Base-by-base conservation (phyloP, 495 filamentous ascomycete species). In the Staphylotrichum tortipilum region DNA sequence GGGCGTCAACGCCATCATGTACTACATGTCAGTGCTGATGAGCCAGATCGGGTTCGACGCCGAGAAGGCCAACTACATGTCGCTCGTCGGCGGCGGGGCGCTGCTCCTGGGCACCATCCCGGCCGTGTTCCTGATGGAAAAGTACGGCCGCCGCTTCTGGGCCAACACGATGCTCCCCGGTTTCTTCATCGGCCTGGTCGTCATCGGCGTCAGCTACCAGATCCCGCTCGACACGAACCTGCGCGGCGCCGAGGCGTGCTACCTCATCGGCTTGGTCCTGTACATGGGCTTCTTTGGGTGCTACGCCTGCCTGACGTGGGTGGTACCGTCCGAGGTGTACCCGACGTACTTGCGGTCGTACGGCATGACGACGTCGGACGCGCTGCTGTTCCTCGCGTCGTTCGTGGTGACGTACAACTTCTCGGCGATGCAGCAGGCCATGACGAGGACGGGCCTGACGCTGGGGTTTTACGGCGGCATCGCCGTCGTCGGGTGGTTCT, bases 21-120 rank as follows among this genome's bases (percentile, higher is more conserved):
- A 46, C 31, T 46, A 46, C 43, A 46, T 46, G 43, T 46, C 43
- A 21, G 43, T 46, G 29, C 43, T 46, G 19, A 46, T 46, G 43
- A 34, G 26, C 12, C 43, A 46, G 43, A 35, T 46, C 31, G 43
- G 43, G 7, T 46, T 46, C 43, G 43, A 46, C 43, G 21, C 34
- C 19, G 43, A 46, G 18, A 34, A 46, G 21, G 43, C 43, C 18
- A 46, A 46, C 43, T 46, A 46, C 43, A 46, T 46, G 43, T 46
- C 43, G 30, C 43, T 46, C 21, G 31, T 46, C 14, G 43, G 43
- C 43, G 43, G 43, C 43, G 43, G 43, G 6, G 31, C 43, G 11
- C 30, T 46, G 12, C 8, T 46, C 19, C 10, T 46, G 11, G 43
- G 43, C 21, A 46, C 43, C 4, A 46, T 46, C 31, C 43, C 43